Base-by-base conservation (phyloP, 23 red algal species). In the Cyanidioschyzon merolae region DNA sequence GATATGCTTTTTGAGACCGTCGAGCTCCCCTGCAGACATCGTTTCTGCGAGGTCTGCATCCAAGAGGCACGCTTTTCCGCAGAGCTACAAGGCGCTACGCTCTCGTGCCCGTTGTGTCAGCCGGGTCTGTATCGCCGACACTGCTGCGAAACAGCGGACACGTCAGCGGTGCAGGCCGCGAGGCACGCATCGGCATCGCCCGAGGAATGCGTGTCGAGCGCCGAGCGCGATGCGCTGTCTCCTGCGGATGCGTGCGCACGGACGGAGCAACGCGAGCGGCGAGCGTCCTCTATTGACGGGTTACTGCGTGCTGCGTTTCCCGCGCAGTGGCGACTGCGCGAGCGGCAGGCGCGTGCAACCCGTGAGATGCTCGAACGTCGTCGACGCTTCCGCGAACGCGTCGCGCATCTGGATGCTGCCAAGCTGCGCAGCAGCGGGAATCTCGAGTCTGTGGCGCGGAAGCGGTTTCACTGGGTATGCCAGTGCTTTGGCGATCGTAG, bases 221-320 rank as follows among this genome's bases (percentile, higher is more conserved):
- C 29, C 29, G n/a, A 15, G 16, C 2, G 3, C 12, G 63, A 71
- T 3, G 2, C n/a, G 30, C 12, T 3, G 7, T 25, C 63, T 27
- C 12, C 12, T 71, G 63, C 29, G 7, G 63, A 71, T 3, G 7
- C 63, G n/a, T 3, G 12, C 63, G 12, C 21, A 27, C 29, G 3
- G 63, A 25, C 63, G 16, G 16, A 7, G 3, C 7, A 3, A 27
- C 3, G n/a, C 63, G 63, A 35, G 7, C 63, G 63, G 7, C 63
- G 63, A 3, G 63, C 63, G 12, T 7, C 12, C 29, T 71, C 63
- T 3, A 32, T 71, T 3, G 63, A 71, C 29, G 63, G 7, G 29
- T 27, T 71, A 27, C 63, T 71, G 63, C 63, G 63, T 7, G 63
- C 32, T 7, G 63, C 63, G 63, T 71, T 71, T 35, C n/a, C 63